Conservation (phyloP, 176 grass and related monocot genomes). For the Carex scoparia region DNA sequence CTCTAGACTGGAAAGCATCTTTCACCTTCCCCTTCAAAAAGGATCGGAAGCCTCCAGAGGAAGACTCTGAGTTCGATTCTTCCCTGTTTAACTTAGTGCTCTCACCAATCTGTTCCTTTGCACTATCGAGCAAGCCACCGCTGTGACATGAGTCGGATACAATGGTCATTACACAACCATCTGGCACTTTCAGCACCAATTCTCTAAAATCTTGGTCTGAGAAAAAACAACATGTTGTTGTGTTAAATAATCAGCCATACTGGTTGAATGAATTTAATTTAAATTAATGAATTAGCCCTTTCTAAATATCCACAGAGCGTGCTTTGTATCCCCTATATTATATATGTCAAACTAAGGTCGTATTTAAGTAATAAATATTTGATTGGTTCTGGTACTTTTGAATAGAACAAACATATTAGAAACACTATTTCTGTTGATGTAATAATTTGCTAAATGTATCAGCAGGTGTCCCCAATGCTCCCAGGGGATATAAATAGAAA, state of each 20-base stretch:
- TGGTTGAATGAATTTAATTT: neutral
- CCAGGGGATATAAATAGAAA: too few species aligned
- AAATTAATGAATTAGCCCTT: neutral
- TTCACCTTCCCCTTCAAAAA: constrained; percentile 33
- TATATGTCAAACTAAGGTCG: neutral
- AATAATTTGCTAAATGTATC: neutral
- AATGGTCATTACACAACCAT: constrained; percentile 65
- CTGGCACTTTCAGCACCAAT: constrained; percentile 51
- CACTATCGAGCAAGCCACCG: constrained; percentile 64
- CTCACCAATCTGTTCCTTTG: constrained; percentile 89
- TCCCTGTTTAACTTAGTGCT: constrained; percentile 44
- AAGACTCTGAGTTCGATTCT: constrained; percentile 21
- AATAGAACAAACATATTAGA: neutral
- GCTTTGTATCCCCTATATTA: neutral
- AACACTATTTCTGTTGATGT: neutral
- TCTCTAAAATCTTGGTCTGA: constrained; percentile 87
- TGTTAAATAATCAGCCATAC: neutral
- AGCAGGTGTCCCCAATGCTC: neutral
- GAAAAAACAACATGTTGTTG: neutral
- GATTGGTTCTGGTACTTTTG: neutral
- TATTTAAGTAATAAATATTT: neutral
- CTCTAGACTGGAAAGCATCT: constrained; percentile 35
- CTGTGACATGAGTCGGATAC: constrained; percentile 91
- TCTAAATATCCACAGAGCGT: neutral
- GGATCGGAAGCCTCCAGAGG: constrained; percentile 20